Percentiles rank a stretch among this genome's conserved stretches.
These are phyloP conservation scores for Stygiomarasmius scandens DNA, from an alignment of 1,284 basidiomycete genomes.

Conservation along the genomic window DNA sequence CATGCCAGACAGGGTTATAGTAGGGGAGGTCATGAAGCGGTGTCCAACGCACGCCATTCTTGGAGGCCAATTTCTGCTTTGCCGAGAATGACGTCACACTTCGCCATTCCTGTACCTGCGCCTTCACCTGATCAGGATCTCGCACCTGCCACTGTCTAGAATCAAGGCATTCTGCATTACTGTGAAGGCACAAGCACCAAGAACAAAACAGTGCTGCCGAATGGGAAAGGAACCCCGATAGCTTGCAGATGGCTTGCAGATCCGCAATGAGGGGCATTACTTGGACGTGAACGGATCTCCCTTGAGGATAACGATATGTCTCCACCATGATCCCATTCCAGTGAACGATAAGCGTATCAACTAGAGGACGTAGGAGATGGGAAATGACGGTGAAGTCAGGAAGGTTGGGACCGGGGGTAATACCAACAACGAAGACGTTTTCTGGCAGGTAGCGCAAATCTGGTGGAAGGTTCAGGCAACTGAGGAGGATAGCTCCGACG, in stretches of 20 bases:
- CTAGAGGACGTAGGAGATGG: conserved; percentile 13
- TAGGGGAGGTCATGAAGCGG: background rate
- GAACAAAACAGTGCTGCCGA: conserved; percentile 17
- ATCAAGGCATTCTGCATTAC: conserved; percentile 10
- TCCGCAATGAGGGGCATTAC: conserved; percentile 21
- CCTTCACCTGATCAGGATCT: background rate
- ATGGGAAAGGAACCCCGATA: conserved; percentile 15
- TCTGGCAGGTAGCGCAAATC: conserved; percentile 11
- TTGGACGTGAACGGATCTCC: conserved; percentile 1
- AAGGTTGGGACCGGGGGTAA: conserved; percentile 19
- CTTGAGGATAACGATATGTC: conserved; percentile 3
- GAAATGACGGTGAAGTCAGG: conserved; percentile 16
- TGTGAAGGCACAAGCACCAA: conserved; percentile 11
- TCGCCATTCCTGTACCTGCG: background rate
- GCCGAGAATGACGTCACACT: background rate
- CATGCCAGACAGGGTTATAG: background rate
- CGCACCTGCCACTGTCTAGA: background rate
- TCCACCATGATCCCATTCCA: background rate
- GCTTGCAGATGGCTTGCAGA: conserved; percentile 15
- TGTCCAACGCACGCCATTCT: background rate
- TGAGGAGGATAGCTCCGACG: conserved; percentile 16
- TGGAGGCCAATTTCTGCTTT: background rate
- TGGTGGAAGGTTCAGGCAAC: conserved; percentile 18
- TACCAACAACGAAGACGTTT: conserved; percentile 18
- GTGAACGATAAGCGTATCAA: conserved; percentile 6